Percentiles rank a stretch among this genome's conserved stretches.
phyloP scores from a whole-genome alignment of 2,329 filamentous ascomycete genomes.

The Penicillium palitans region DNA sequence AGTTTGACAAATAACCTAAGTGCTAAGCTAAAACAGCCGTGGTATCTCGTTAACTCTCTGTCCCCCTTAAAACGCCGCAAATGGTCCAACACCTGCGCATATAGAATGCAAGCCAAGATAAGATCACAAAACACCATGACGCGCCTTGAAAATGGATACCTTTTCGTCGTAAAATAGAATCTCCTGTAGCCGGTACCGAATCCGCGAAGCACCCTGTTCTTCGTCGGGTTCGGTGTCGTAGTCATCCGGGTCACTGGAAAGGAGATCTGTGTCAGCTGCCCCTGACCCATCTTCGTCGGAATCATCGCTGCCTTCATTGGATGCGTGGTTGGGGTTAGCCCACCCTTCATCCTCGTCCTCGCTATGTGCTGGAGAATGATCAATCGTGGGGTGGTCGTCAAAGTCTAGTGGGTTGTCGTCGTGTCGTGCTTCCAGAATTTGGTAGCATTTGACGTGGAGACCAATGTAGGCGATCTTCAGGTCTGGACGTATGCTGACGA shows the following conservation, averaged over 20 bases:
- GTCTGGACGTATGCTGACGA: conserved; percentile 73
- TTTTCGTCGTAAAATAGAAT: conserved; percentile 85
- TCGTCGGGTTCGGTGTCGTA: conserved; percentile 45
- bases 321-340: conserved; percentile 45
- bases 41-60: conserved; percentile 7
- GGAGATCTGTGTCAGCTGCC: conserved; percentile 23
- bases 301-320: conserved; percentile 43
- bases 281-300: conserved; percentile 26
- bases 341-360: conserved; percentile 48
- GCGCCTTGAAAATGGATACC: conserved; percentile 75
- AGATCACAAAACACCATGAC: conserved; percentile 56
- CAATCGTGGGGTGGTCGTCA: conserved; percentile 35
- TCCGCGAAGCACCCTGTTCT: conserved; percentile 37
- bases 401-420: conserved; percentile 40
- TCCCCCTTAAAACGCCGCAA: conserved; percentile 4
- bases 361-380: conserved; percentile 40
- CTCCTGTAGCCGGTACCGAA: conserved; percentile 66
- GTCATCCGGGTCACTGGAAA: conserved; percentile 40
- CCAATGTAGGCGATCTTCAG: conserved; percentile 77
- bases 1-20: not conserved
- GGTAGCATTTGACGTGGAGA: conserved; percentile 75
- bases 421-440: conserved; percentile 64
- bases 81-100: not conserved
- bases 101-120: conserved; percentile 5
- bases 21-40: conserved; percentile 1